Evolutionary conservation across 1,284 basidiomycete species (phyloP), one percentile per base, ranked within the genome.

Genomic region (Moesziomyces globuligerus): DNA sequence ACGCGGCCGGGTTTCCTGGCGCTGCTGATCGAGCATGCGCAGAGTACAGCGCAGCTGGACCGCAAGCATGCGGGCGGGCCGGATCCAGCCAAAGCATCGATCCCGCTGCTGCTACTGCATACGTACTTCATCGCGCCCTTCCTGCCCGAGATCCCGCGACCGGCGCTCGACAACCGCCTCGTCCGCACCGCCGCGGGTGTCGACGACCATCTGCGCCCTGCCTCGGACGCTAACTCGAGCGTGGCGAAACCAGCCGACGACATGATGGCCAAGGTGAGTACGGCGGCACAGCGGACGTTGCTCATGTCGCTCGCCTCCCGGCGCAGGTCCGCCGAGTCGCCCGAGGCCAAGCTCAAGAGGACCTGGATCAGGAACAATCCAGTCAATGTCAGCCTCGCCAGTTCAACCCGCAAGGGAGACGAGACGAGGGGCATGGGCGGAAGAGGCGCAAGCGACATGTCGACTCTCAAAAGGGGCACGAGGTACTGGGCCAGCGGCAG

Each of bases 51-150:
- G 29, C 39, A 53, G 21, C 44, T 67, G 46, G 57, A 69, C 40
- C 39, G 62, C 8, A 38, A 58, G 18, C 60, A 64, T 25, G 34
- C 61, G 17, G 48, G 53, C 39, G 55, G 39, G 1, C 28, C 50
- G 10, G 45, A 61, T 26, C 55, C 57, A 5, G 53, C 57, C 10
- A 52, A 70, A 42, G 36, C 64, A 9, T 72, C 74, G 1, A 50
- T 74, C 11, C 73, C 68, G 1, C 48, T 77, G 9, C 45, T 77
- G 1, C 54, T 77, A 20, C 55, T 76, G 13, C 74, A 76, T 39
- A 78, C 76, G 15, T 78, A 78, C 56, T 78, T 78, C 40, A 59
- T 78, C 48, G 73, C 74, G 0, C 76, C 76, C 5, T 78, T 77
- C 48, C 32, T 70, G n/a, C 69, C 65, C 6, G 66, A 61, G 41